phyloP scores from a whole-genome alignment of 352 stramenopile species.

The Pythium biforme region DNA sequence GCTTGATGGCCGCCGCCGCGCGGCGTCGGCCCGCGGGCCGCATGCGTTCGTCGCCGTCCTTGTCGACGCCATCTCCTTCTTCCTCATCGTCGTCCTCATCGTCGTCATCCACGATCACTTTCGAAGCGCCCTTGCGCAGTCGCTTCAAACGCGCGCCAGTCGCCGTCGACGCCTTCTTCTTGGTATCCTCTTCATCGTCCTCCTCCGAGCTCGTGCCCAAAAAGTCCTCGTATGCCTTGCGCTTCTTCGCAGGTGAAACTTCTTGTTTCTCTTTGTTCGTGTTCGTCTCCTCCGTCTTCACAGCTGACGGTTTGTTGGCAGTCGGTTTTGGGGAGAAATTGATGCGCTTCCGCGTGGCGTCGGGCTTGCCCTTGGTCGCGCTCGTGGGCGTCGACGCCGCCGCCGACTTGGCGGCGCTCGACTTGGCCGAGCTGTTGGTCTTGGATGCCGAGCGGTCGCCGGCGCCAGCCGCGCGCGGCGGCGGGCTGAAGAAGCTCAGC shows the following conservation, averaged over 20 bases:
- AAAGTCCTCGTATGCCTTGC: constrained; percentile 73
- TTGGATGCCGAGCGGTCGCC: constrained; percentile 12
- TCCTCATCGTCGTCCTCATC: constrained; percentile 80
- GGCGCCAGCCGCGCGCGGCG: constrained; percentile 19
- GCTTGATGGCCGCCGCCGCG: constrained; percentile 10
- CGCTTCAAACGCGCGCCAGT: constrained; percentile 25
- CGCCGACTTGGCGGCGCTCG: constrained; percentile 5
- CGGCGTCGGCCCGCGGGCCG: not conserved
- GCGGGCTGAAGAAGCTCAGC: constrained; percentile 85
- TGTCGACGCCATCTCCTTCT: constrained; percentile 35
- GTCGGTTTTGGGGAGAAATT: constrained; percentile 64
- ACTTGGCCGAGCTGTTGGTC: constrained; percentile 6
- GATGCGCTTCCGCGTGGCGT: constrained; percentile 56
- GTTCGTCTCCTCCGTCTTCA: not conserved
- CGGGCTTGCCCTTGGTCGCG: constrained; percentile 18
- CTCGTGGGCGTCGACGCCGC: constrained; percentile 2
- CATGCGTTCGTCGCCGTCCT: constrained; percentile 28
- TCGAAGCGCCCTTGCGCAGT: constrained; percentile 27
- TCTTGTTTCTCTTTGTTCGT: not conserved
- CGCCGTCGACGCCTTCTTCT: constrained; percentile 39
- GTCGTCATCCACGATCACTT: constrained; percentile 75
- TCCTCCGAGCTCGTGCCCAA: constrained; percentile 70
- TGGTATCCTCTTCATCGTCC: constrained; percentile 33
- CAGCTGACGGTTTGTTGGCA: constrained; percentile 9
- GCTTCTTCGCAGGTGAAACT: constrained; percentile 26